phyloP scores from a whole-genome alignment of 257 asterid species.

The Ballota nigra region DNA sequence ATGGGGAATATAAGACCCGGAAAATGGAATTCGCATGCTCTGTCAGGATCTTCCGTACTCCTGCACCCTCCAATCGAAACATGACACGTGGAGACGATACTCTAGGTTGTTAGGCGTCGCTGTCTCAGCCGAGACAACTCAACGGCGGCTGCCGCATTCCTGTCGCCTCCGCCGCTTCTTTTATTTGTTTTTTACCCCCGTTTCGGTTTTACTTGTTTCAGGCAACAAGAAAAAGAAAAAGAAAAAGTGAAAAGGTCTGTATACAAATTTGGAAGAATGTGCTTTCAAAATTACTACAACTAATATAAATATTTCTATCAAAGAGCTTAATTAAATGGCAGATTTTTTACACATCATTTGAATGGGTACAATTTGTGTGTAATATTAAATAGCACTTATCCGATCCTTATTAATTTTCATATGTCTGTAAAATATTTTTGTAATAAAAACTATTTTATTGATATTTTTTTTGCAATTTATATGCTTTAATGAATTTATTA shows the following conservation, averaged over 20 bases:
- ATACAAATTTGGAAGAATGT: neutral
- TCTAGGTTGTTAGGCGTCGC: conserved; percentile 44
- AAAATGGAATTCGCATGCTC: conserved; percentile 62
- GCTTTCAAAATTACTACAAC: neutral
- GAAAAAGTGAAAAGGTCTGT: too few species aligned
- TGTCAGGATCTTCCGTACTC: conserved; percentile 28
- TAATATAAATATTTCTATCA: too few species aligned
- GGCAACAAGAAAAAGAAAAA: neutral
- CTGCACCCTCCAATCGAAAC: neutral
- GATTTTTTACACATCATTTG: too few species aligned
- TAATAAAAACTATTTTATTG: too few species aligned
- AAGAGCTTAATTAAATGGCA: too few species aligned
- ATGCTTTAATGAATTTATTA: too few species aligned
- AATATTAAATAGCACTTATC: too few species aligned
- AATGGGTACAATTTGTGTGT: too few species aligned
- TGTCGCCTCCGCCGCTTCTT: conserved; percentile 43
- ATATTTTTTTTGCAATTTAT: too few species aligned
- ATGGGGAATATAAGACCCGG: conserved; percentile 27
- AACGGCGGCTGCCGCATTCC: conserved; percentile 53
- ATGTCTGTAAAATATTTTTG: too few species aligned
- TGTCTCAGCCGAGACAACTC: conserved; percentile 41
- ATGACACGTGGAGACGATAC: conserved; percentile 34
- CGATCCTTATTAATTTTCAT: too few species aligned
- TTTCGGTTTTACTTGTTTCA: neutral
- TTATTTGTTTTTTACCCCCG: neutral